Evolutionary conservation across 805 yeast species (phyloP).

Genomic region (Kluyveromyces aestuarii): DNA sequence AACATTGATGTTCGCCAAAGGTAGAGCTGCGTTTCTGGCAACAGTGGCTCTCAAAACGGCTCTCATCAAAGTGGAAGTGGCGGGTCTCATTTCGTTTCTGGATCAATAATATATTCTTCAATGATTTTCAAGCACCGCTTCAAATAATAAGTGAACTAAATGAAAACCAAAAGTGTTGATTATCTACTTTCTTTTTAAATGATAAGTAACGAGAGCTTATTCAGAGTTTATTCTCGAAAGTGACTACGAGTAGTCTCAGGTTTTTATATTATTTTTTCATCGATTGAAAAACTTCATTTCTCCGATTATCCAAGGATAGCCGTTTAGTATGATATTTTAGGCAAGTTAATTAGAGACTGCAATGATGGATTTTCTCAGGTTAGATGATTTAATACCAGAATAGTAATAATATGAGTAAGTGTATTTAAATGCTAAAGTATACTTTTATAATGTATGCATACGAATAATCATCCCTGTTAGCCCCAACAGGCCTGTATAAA

Average conservation of each 20-base stretch:
- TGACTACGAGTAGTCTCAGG: neutral
- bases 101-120: no score
- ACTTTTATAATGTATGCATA: neutral
- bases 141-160: neutral
- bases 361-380: neutral
- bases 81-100: conserved; percentile 1
- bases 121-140: neutral
- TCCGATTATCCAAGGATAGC: no score
- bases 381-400: neutral
- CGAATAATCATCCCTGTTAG: conserved; percentile 1
- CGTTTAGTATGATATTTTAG: no score
- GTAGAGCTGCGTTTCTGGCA: neutral
- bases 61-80: neutral
- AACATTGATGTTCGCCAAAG: neutral
- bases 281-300: no score
- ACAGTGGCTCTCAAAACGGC: conserved; percentile 1
- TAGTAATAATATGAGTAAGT: neutral
- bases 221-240: neutral
- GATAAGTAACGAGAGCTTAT: no score
- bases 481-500: conserved; percentile 72
- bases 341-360: no score
- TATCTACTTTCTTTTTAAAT: no score
- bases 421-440: neutral
- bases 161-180: neutral
- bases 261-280: no score